Evolutionary conservation across 2,329 filamentous ascomycete genomes (phyloP), one percentile per base, ranked within the genome.

Genomic region (Alternaria incomplexa): DNA sequence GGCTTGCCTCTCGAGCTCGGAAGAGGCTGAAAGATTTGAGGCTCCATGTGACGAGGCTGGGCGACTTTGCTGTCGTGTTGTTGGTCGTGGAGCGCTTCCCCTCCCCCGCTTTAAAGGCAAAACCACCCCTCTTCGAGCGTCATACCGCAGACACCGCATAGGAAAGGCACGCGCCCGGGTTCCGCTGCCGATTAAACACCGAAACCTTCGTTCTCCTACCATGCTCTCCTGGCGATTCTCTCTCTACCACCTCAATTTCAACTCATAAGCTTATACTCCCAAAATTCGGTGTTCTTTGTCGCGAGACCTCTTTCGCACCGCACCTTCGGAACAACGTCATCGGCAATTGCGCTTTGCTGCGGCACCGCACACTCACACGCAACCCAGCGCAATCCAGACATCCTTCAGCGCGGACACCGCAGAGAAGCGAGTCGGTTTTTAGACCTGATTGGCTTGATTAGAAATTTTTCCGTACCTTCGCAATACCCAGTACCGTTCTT

Each of bases 91-190:
- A 61, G 56, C 53, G 47, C 22, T 63, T 64, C 66, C 66, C 64
- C 62, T 67, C 70, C 66, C 70, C 71, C 70, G 65, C 69, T 71
- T 71, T 70, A 66, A 69, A 61, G 61, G 57, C 64, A 68, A 69
- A 64, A 67, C 63, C 66, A 68, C 68, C 70, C 72, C 67, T 66
- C 69, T 55, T 58, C 61, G 32, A 65, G 65, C 70, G 69, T 72
- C 72, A 72, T 71, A 67, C 65, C 61, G 66, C 70, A 62, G 58
- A 63, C 50, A 65, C 64, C 61, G 66, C 70, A 61, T 50, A 58
- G 45, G 53, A 50, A 58, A 46, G 62, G 56, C 65, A 69, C 64
- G 65, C 62, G 66, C 56, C 54, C 66, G 61, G 63, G 62, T 55
- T 61, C 65, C 66, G 63, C 61, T 70, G 71, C 71, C 69, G 66